Base-by-base conservation (phyloP, 257 asterid genomes). In the Eucommia ulmoides region DNA sequence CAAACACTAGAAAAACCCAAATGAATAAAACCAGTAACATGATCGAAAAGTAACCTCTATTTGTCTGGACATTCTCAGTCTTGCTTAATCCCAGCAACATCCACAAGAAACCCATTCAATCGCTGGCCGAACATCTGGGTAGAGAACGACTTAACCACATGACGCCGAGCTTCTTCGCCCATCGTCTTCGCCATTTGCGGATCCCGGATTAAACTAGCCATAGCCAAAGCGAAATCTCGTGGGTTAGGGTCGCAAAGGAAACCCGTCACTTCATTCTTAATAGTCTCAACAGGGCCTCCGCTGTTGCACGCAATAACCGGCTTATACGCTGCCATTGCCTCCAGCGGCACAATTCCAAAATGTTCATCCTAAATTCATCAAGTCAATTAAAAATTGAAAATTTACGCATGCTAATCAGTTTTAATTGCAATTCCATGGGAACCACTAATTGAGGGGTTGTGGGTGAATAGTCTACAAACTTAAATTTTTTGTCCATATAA, bases 331-430 rank as follows among this genome's bases (percentile, higher is more conserved):
- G 96, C 97, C 99, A 91, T 91, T 29, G 99, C 95, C 66, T 91
- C 99, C 62, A 91, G 14, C 44, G 99, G 99, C 52, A 91, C 99
- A 20, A 91, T 91, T 33, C 99, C 99, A 19, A 91, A 91, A 73
- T 91, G 99, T 57, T 91, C 99, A 22, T 86, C 94, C 96, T 86
- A 59, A 50, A 58, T 7, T 5, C 50, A 23, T 24, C 16, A n/a
- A n/a, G n/a, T n/a, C n/a, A n/a, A n/a, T n/a, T n/a, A n/a, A n/a
- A n/a, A n/a, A n/a, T n/a, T n/a, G n/a, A n/a, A n/a, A n/a, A n/a
- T n/a, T n/a, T n/a, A n/a, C n/a, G n/a, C n/a, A n/a, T n/a, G n/a
- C n/a, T n/a, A n/a, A n/a, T n/a, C n/a, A n/a, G n/a, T n/a, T n/a
- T n/a, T n/a, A n/a, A n/a, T n/a, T n/a, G n/a, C n/a, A n/a, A n/a